These are phyloP conservation scores for Phytophthora macrochlamydospora DNA, from an alignment of 352 stramenopile genomes.

Conservation along the genomic window DNA sequence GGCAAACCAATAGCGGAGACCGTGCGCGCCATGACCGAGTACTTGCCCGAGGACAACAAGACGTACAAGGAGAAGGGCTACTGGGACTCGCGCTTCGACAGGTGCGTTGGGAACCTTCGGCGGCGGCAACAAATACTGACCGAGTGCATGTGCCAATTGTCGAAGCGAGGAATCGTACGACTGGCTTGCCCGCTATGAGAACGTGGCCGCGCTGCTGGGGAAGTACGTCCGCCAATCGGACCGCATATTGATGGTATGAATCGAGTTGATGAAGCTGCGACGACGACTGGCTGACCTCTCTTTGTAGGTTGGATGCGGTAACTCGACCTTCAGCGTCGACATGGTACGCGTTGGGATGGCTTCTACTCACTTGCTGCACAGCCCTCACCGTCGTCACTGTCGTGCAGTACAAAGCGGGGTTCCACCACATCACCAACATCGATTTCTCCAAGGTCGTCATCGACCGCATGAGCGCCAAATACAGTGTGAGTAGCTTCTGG, in stretches of 20 bases:
- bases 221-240: constrained; percentile 45
- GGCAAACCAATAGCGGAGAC: background rate
- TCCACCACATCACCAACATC: constrained; percentile 70
- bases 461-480: constrained; percentile 62
- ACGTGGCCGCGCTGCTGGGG: constrained; percentile 46
- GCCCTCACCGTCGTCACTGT: constrained; percentile 8
- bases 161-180: constrained; percentile 79
- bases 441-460: constrained; percentile 79
- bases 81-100: constrained; percentile 74
- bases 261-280: background rate
- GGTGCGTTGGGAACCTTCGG: constrained; percentile 15
- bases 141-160: background rate
- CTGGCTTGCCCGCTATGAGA: constrained; percentile 67
- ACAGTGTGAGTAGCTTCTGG: constrained; percentile 32
- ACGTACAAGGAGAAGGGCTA: constrained; percentile 73
- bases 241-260: constrained; percentile 54
- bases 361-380: background rate
- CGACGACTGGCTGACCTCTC: constrained; percentile 4
- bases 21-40: constrained; percentile 35
- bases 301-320: constrained; percentile 70
- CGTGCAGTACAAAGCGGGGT: constrained; percentile 57
- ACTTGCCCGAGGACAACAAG: constrained; percentile 53
- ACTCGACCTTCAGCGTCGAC: constrained; percentile 76
- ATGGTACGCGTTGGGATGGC: constrained; percentile 36
- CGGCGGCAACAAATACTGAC: constrained; percentile 3